Conservation (phyloP, 1,139 yeast species). For the Suhomyces coccinellae region DNA sequence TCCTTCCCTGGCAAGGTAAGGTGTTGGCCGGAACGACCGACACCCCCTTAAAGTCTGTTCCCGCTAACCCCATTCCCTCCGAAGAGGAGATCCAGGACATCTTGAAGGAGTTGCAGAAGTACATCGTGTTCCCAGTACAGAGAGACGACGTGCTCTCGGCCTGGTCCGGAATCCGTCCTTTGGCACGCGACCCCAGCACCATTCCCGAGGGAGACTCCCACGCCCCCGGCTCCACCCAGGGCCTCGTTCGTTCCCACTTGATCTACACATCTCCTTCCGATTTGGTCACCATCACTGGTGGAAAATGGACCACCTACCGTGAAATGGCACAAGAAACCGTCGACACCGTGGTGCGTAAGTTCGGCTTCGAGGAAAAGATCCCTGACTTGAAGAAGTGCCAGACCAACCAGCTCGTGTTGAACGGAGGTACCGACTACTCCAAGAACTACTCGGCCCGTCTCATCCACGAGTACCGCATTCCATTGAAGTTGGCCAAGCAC, state of each 20-base stretch:
- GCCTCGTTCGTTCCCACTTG: conserved; percentile 87
- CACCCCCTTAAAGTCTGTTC: conserved; percentile 71
- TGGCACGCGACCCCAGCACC: conserved; percentile 81
- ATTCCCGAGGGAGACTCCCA: conserved; percentile 45
- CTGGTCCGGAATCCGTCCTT: conserved; percentile 96
- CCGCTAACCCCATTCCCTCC: conserved; percentile 80
- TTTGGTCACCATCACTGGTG: conserved; percentile 88
- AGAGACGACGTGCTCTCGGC: conserved; percentile 92
- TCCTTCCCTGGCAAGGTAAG: conserved; percentile 97
- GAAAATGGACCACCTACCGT: conserved; percentile 98
- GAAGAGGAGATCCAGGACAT: conserved; percentile 92
- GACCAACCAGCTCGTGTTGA: conserved; percentile 61
- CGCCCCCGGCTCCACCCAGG: conserved; percentile 58
- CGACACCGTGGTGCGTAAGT: conserved; percentile 63
- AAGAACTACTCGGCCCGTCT: conserved; percentile 75
- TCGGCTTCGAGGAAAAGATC: conserved; percentile 38
- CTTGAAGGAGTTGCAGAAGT: conserved; percentile 82
- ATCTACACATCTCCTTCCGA: conserved; percentile 72
- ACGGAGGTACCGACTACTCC: conserved; percentile 74
- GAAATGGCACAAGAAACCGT: conserved; percentile 97
- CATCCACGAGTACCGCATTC: conserved; percentile 75
- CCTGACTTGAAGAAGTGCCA: conserved; percentile 51
- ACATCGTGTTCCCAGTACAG: conserved; percentile 83
- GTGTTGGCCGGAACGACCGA: conserved; percentile 97
- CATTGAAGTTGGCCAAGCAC: conserved; percentile 78